Evolutionary conservation across 2,329 filamentous ascomycete genomes (phyloP), one percentile per base, ranked within the genome.

Genomic region (Penicillium hesseltinei): DNA sequence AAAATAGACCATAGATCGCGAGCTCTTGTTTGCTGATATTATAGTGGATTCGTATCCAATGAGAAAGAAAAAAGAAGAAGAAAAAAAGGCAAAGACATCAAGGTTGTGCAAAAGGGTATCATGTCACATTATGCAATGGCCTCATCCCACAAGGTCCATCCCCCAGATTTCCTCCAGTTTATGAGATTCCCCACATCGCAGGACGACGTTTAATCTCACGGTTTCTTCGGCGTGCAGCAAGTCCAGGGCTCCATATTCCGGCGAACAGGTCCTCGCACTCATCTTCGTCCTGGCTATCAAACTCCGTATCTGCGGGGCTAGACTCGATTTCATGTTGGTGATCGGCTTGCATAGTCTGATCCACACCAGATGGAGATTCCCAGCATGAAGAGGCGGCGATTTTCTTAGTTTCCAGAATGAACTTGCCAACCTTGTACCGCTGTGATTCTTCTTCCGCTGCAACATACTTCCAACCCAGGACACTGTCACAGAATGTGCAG

Each of bases 391-490:
- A 74, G 31, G 77, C 72, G 25, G 77, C 78, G 9, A 85, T 80
- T 52, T 80, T 75, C 70, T 81, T 83, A 43, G 83, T 86, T 70
- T 88, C 85, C 29, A 88, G 70, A 29, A 88, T 88, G 62, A 84
- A 87, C 67, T 87, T 87, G n/a, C 85, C 85, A 2, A 87, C 82
- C 66, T 88, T 88, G 66, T 88, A 88, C 54, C 79, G 75, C 71
- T 88, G 85, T 11, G 71, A 75, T 57, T 86, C 84, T 62, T 87
- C 83, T 58, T 84, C 83, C 0, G 85, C 85, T 21, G 80, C 78
- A 25, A 87, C 80, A 65, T 88, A 88, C 70, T 88, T 87, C 85
- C 85, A 88, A 2, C 85, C 85, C 21, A 88, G 66, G 36, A 84
- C 78, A 53, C 69, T 80, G 2, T 80, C 82, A 60, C 85, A 88